Evolutionary conservation across 2,329 filamentous ascomycete species (phyloP), one percentile per base, ranked within the genome.

Genomic region (Arthroderma uncinatum): DNA sequence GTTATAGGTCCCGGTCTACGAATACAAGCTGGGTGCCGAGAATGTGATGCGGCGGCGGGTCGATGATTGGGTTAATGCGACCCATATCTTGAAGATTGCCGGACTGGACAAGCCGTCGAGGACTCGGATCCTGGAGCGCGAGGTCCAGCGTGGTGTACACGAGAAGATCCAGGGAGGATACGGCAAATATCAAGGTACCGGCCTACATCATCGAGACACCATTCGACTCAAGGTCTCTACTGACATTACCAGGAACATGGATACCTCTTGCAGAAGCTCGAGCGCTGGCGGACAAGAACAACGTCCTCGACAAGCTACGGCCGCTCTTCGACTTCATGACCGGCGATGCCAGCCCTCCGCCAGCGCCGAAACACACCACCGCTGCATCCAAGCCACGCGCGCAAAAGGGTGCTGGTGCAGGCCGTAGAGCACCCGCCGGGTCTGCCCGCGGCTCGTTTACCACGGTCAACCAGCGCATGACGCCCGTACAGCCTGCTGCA

Each of bases 21-120:
- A 97, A 70, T 93, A 83, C 73, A 90, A 94, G 70, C 85, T 95
- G 65, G 89, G 85, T 36, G 79, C 78, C 63, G 89, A 94, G 69
- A 89, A 96, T 87, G 87, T 97, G 63, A 98, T 98, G 93, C 86
- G 93, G 71, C 83, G 93, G 54, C 84, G 92, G 59, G 82, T 84
- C 55, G 93, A 98, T 72, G 84, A 97, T 73, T 98, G 92, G 90
- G 93, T 98, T 75, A 98, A 98, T 78, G 93, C 93, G n/a, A 98
- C 93, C 56, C 93, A 98, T 69, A 97, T 98, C 59, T 77, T 98
- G 53, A 98, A 98, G 70, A 89, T 94, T 40, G 93, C 93, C 61
- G 92, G 92, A 57, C 95, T 95, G 68, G 93, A 98, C 73, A 98
- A 98, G 73, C 93, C 93, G 2, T 89, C 92, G 10, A 81, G 93